A percentile compares a stretch with the other conserved stretches of the same genome.
Evolutionary conservation across 1,284 basidiomycete species (phyloP).

Genomic region (Cryptococcus deneoformans): DNA sequence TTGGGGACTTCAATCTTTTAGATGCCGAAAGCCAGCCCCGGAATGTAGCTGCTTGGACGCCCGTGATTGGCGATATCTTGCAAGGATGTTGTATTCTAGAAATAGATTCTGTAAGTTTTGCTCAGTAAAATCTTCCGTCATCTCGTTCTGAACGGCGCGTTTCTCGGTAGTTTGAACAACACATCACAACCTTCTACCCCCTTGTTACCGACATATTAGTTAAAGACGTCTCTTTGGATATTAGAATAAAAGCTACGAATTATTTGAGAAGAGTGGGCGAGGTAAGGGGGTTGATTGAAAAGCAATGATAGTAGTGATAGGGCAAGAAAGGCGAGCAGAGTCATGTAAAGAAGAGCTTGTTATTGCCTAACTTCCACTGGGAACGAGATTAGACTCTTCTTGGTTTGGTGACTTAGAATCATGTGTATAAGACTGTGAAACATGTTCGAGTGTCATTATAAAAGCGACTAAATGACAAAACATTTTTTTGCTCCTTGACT

Average conservation of each 20-base stretch:
- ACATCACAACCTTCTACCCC: slow-evolving; percentile 83
- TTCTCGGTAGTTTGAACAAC: slow-evolving; percentile 66
- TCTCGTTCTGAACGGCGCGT: not conserved
- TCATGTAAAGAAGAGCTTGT: too few relatives aligned
- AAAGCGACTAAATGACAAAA: too few relatives aligned
- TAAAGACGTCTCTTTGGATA: slow-evolving; percentile 74
- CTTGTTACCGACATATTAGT: slow-evolving; percentile 74
- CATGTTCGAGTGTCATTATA: too few relatives aligned
- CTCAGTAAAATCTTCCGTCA: not conserved
- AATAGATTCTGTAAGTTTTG: slow-evolving; percentile 70
- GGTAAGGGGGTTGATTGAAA: slow-evolving; percentile 25
- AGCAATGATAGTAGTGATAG: not conserved
- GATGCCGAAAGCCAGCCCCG: slow-evolving; percentile 89
- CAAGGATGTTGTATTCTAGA: slow-evolving; percentile 87
- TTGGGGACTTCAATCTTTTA: slow-evolving; percentile 87
- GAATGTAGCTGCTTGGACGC: slow-evolving; percentile 97
- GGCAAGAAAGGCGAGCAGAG: too few relatives aligned
- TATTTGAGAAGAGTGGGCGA: slow-evolving; percentile 60
- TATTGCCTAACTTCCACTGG: too few relatives aligned
- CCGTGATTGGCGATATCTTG: slow-evolving; percentile 90
- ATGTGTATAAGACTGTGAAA: too few relatives aligned
- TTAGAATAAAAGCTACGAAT: slow-evolving; percentile 69
- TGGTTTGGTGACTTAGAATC: too few relatives aligned
- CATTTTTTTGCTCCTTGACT: too few relatives aligned
- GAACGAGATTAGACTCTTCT: too few relatives aligned